Evolutionary conservation across 2,329 filamentous ascomycete species (phyloP), one percentile per base, ranked within the genome.

Genomic region (Aureobasidium sp.): DNA sequence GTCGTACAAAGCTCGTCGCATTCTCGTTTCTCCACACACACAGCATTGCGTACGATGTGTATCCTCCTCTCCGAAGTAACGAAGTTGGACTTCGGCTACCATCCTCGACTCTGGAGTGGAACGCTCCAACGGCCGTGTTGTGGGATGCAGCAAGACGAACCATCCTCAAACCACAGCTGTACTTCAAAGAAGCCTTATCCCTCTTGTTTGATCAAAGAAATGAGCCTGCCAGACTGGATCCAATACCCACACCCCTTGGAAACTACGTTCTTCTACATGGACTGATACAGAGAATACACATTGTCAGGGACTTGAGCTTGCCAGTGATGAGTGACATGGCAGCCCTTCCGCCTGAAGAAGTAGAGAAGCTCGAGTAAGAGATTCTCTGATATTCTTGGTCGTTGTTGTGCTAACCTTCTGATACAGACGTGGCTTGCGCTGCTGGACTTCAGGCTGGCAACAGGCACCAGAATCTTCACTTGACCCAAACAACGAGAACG

Each of bases 261-360:
- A 87, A 87, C 67, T 89, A 90, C 65, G 81, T 89, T 8, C 76
- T 91, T 37, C 86, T 90, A 3, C 86, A 90, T 67, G 86, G 86
- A 3, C 71, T 91, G 29, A 81, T 90, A 11, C 51, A 55, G 37
- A 55, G 51, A 5, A 55, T 55, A 13, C 51, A 55, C 27, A 44
- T 55, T 16, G 39, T 55, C 37, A 42, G 51, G 14, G 51, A 55
- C 44, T 6, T 55, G 16, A 55, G 51, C 32, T 7, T 55, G 27
- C 51, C 51, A 3, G 32, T 42, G 9, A 44, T 44, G 39, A 55
- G 39, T 16, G n/a, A 41, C 32, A 55, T 55, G 51, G 51, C 51
- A 34, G 51, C 51, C 25, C 27, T 55, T 5, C 51, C 51, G 27
- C 27, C 37, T 9, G 51, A 55, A 21, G 51, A 55, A 44, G 51